A percentile compares a stretch with the other conserved stretches of the same genome.
These are phyloP conservation scores for Raphanus hybrid DNA, from an alignment of 441 rosid species.

Conservation along the genomic window DNA sequence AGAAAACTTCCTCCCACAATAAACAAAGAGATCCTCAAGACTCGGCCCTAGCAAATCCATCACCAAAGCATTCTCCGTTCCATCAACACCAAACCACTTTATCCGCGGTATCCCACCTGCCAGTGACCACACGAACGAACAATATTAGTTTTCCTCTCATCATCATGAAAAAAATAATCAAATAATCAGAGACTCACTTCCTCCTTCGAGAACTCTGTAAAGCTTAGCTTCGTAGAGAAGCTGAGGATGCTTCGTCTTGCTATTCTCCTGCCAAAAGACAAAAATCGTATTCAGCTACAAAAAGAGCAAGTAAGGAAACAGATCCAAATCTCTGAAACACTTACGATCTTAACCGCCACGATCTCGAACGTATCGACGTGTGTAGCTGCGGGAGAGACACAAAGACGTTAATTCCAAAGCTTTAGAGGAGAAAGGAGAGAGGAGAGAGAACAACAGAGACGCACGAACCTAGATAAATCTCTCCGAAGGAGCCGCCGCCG, in stretches of 20 bases:
- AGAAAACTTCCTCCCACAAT: conserved; percentile 73
- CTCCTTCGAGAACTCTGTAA: conserved; percentile 70
- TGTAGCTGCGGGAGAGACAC: conserved; percentile 62
- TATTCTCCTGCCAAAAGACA: conserved; percentile 54
- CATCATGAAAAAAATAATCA: not conserved
- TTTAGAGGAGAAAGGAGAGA: not conserved
- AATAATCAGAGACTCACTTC: conserved; percentile 51
- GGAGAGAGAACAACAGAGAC: not conserved
- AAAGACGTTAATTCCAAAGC: not conserved
- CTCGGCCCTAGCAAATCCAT: conserved; percentile 73
- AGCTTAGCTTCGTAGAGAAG: conserved; percentile 70
- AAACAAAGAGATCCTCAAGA: conserved; percentile 70
- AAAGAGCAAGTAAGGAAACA: too few relatives aligned
- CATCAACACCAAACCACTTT: conserved; percentile 68
- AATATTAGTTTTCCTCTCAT: not conserved
- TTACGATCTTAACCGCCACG: conserved; percentile 68
- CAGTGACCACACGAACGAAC: not conserved
- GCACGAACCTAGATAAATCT: conserved; percentile 73
- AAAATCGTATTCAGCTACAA: too few relatives aligned
- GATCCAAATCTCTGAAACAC: not conserved
- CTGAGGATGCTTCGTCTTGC: conserved; percentile 70
- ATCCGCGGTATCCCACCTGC: conserved; percentile 63
- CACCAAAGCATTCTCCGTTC: conserved; percentile 61
- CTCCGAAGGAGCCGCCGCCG: conserved; percentile 98
- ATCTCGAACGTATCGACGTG: conserved; percentile 93